Base-by-base conservation (phyloP, 345 rosid genomes). In the Adansonia digitata region DNA sequence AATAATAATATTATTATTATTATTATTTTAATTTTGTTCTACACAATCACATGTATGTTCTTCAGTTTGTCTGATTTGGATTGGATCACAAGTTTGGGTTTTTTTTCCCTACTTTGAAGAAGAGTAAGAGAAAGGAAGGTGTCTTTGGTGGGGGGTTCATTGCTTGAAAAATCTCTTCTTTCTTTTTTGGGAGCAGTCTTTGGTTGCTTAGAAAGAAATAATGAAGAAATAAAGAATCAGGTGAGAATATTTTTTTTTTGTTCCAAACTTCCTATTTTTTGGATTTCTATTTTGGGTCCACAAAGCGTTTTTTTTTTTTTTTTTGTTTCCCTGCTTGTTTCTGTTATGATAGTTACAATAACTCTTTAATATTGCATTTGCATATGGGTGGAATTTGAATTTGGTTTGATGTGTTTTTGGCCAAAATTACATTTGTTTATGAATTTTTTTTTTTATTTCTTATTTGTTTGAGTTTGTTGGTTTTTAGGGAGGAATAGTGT, bases 51-150 rank as follows among this genome's bases (percentile, higher is more conserved):
- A 85, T 89, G 91, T 88, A 77, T 86, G 85, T 85, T 85, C 78
- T 85, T 82, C 83, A 84, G 86, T 84, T 90, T 83, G 85, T 89
- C 94, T 90, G 94, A 90, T 92, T 90, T 92, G 90, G 86, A 86
- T 85, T 89, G 90, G 93, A 94, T 92, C 90, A 72, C 87, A 87
- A 86, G 85, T 82, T 83, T 91, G 85, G 83, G 85, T 82, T 75
- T 69, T 70, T 86, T 65, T 70, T 79, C 66, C 57, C 72, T 63
- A 60, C 43, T 49, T 79, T 39, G 72, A 76, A 68, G 64, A 22
- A 57, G 74, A 77, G 64, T 76, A 49, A 82, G 15, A 57, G 35
- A 57, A 26, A 57, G 83, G 77, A 17, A 74, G 9, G 29, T 55
- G 69, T 57, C 52, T 37, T 40, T 64, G 77, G 74, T 71, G 81